phyloP scores from a whole-genome alignment of 2,329 filamentous ascomycete genomes.

The Gnomoniopsis smithogilvyi region DNA sequence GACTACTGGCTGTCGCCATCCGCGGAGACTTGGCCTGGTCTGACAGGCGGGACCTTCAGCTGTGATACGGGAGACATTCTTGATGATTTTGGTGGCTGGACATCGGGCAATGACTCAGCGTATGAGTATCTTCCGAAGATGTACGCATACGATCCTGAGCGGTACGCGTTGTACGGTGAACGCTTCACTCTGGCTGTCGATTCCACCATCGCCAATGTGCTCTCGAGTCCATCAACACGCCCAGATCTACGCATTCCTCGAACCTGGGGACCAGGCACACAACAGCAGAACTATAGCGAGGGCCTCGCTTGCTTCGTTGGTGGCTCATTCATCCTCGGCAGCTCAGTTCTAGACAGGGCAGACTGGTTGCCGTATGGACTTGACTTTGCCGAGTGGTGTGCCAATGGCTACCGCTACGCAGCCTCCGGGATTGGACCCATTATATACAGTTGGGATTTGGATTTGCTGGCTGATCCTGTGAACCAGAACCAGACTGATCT shows the following conservation, averaged over 20 bases:
- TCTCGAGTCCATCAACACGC: slow-evolving; percentile 2
- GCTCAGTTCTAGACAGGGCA: not conserved
- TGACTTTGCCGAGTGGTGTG: not conserved
- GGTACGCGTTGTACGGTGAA: not conserved
- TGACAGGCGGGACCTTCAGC: not conserved
- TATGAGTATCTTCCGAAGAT: slow-evolving; percentile 9
- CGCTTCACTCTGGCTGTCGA: not conserved
- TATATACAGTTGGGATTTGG: not conserved
- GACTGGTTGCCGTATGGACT: not conserved
- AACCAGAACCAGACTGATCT: not conserved
- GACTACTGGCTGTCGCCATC: not conserved
- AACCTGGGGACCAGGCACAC: not conserved
- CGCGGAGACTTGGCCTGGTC: not conserved
- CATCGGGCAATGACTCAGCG: slow-evolving; percentile 1
- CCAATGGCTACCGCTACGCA: not conserved
- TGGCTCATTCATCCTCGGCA: slow-evolving; percentile 1
- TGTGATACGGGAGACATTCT: not conserved
- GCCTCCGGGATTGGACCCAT: not conserved
- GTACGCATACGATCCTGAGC: slow-evolving; percentile 6
- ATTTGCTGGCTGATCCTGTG: not conserved
- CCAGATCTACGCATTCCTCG: not conserved
- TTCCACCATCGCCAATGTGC: slow-evolving; percentile 2
- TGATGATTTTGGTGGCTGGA: slow-evolving; percentile 2
- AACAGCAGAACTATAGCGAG: slow-evolving; percentile 3
- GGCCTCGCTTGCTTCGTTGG: slow-evolving; percentile 2